A percentile compares a stretch with the other conserved stretches of the same genome.
Conservation (phyloP, 202 grass and related monocot species). For the Carex arenaria region DNA sequence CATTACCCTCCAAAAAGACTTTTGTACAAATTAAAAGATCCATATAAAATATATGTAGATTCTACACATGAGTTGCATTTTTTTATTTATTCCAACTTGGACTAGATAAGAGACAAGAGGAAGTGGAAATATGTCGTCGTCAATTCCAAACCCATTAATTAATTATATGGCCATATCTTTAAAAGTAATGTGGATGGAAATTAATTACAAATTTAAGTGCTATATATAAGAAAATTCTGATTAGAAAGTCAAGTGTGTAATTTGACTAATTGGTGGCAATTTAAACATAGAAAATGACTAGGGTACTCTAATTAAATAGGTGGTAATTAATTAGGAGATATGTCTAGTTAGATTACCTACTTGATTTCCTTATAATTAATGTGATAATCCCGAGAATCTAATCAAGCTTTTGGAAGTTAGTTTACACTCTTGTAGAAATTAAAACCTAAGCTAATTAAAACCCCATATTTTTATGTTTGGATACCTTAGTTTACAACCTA, state of each 20-base stretch:
- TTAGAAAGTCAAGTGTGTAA: not conserved
- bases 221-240: not conserved
- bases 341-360: not conserved
- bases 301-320: not conserved
- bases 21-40: not conserved
- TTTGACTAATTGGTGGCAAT: not conserved
- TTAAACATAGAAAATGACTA: not conserved
- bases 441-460: not conserved
- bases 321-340: not conserved
- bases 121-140: not conserved
- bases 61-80: conserved; percentile 8
- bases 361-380: not conserved
- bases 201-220: not conserved
- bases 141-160: not conserved
- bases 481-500: not conserved
- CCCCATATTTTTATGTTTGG: not conserved
- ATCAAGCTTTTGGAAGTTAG: not conserved
- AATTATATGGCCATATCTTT: too few species aligned
- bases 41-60: not conserved
- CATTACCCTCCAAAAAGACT: not conserved
- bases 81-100: not conserved
- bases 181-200: too few species aligned
- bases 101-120: not conserved
- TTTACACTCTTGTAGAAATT: not conserved
- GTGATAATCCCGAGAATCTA: not conserved